A percentile compares a stretch with the other conserved stretches of the same genome.
Evolutionary conservation across 2,329 filamentous ascomycete species (phyloP).

Genomic region (Botrytis sinoallii): DNA sequence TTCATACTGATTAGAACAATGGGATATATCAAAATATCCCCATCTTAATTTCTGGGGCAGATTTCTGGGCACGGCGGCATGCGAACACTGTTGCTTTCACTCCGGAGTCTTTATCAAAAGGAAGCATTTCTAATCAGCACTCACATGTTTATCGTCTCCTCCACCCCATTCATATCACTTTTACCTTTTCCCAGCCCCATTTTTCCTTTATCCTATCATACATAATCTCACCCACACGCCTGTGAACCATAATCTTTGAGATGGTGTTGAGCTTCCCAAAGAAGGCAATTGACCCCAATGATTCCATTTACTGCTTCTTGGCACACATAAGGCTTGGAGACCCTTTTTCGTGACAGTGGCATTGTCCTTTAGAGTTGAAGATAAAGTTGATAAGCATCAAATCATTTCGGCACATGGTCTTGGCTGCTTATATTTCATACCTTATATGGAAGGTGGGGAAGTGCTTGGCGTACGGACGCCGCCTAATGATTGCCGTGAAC

Average conservation of each 20-base stretch:
- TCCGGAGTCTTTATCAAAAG: background rate
- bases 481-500: background rate
- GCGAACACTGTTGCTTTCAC: background rate
- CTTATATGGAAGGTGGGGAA: constrained; percentile 4
- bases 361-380: background rate
- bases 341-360: background rate
- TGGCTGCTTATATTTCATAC: background rate
- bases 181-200: background rate
- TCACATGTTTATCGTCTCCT: background rate
- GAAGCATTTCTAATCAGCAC: background rate
- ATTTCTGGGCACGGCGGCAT: background rate
- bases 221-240: background rate
- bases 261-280: constrained; percentile 11
- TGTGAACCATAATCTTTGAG: background rate
- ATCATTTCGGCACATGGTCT: constrained; percentile 4
- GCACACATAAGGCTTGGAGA: background rate
- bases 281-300: background rate
- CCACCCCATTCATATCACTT: background rate
- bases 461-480: constrained; percentile 4
- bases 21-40: background rate
- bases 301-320: background rate
- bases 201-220: constrained; percentile 3
- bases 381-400: constrained; percentile 11
- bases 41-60: background rate
- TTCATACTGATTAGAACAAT: background rate